These are phyloP conservation scores for Aspergillus felis DNA, from an alignment of 2,329 filamentous ascomycete genomes.

Conservation along the genomic window DNA sequence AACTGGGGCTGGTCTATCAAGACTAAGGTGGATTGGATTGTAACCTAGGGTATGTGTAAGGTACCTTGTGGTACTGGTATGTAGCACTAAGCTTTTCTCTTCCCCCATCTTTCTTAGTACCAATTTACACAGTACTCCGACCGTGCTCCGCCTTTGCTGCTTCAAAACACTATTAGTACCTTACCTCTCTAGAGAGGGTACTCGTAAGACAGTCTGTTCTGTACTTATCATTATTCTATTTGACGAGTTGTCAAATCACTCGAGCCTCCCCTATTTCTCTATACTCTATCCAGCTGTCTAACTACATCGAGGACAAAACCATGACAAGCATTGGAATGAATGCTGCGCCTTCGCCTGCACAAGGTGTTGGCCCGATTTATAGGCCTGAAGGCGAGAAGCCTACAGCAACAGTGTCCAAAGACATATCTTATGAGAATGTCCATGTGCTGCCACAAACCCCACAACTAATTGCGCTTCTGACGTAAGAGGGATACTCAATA, in stretches of 20 bases:
- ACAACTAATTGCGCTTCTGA: slow-evolving; percentile 93
- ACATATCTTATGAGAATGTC: slow-evolving; percentile 79
- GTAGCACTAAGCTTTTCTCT: too few species aligned
- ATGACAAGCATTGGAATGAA: slow-evolving; percentile 26
- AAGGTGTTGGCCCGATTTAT: slow-evolving; percentile 78
- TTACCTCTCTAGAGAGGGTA: background rate
- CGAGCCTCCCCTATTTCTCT: background rate
- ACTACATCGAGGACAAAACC: background rate
- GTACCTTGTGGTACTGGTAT: too few species aligned
- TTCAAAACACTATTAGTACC: background rate
- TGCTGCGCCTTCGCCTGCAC: slow-evolving; percentile 46
- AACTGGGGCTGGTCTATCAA: too few species aligned
- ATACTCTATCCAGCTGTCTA: background rate
- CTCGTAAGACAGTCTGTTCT: background rate
- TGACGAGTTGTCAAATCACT: background rate
- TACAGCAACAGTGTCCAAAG: slow-evolving; percentile 80
- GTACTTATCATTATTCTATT: background rate
- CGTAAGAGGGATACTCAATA: slow-evolving; percentile 59
- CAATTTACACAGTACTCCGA: background rate
- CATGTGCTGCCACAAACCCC: slow-evolving; percentile 88
- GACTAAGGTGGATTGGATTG: too few species aligned
- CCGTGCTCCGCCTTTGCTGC: background rate
- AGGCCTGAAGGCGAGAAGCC: slow-evolving; percentile 73
- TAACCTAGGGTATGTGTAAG: too few species aligned
- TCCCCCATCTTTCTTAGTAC: too few species aligned